Evolutionary conservation across 768 basidiomycete genomes (phyloP).

Genomic region (Mrakia hoshinonis): DNA sequence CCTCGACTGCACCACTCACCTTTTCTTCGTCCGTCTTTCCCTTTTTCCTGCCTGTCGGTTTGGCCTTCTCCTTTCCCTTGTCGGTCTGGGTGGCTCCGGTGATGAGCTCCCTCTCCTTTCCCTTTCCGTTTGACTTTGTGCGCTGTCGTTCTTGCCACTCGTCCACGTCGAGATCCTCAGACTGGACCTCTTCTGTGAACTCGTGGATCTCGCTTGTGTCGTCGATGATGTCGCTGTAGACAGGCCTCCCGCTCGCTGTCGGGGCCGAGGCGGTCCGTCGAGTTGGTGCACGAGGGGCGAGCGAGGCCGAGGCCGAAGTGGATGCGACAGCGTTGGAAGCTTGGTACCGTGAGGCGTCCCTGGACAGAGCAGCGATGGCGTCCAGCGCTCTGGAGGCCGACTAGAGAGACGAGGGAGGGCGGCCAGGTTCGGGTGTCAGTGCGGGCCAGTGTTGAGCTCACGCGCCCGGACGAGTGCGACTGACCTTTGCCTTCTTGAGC

Average conservation of each 20-base stretch:
- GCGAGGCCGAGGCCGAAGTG: neutral
- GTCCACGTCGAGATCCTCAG: conserved; percentile 17
- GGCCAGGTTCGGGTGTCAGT: neutral
- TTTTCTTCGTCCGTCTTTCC: conserved; percentile 18
- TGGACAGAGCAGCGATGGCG: neutral
- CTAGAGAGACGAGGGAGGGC: neutral
- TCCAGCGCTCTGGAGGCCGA: neutral
- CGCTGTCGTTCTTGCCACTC: conserved; percentile 14
- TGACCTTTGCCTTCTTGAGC: neutral
- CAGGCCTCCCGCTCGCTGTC: neutral
- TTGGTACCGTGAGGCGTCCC: neutral
- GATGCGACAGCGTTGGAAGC: neutral
- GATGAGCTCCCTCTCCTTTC: neutral
- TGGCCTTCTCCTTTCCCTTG: conserved; percentile 11
- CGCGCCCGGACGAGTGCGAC: too few species aligned
- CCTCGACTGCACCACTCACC: neutral
- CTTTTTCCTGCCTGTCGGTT: neutral
- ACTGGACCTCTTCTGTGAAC: neutral
- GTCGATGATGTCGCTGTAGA: neutral
- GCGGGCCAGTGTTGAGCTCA: neutral
- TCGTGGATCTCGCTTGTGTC: neutral
- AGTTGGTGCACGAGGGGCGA: neutral
- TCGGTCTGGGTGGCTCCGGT: neutral
- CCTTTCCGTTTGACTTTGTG: neutral
- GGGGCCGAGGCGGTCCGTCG: neutral